Conservation (phyloP, 352 stramenopile species). For the Elongisporangium senticosum region DNA sequence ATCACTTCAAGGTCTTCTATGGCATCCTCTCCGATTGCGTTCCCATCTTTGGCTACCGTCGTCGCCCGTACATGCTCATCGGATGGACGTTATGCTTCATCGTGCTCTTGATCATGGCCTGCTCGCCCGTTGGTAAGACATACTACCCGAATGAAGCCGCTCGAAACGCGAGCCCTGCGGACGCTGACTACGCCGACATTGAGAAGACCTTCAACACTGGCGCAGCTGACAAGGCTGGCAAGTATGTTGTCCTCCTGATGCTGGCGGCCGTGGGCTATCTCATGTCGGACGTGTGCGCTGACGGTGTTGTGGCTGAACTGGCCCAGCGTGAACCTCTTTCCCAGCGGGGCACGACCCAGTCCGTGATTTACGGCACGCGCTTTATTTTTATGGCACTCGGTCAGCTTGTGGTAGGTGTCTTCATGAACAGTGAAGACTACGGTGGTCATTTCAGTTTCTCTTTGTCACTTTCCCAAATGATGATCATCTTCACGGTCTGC, state of each 20-base stretch:
- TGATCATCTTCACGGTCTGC: slow-evolving; percentile 15
- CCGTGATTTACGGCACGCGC: no score
- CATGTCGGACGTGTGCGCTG: no score
- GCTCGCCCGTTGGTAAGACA: slow-evolving; percentile 13
- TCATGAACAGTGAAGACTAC: no score
- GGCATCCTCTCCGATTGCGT: slow-evolving; percentile 34
- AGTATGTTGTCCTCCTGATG: no score
- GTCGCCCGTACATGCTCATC: slow-evolving; percentile 36
- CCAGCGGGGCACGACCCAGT: no score
- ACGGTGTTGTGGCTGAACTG: no score
- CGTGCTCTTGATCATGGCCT: slow-evolving; percentile 27
- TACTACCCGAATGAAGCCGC: slow-evolving; percentile 19
- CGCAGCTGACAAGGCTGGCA: no score
- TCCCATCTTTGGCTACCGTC: slow-evolving; percentile 29
- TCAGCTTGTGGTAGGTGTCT: no score
- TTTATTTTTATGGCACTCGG: no score
- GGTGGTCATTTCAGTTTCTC: slow-evolving; percentile 28
- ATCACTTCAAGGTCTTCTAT: slow-evolving; percentile 38
- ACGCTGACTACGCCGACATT: slow-evolving; percentile 2
- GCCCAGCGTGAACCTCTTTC: no score
- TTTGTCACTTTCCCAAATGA: slow-evolving; percentile 24
- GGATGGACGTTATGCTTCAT: slow-evolving; percentile 24
- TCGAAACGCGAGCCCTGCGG: slow-evolving; percentile 3
- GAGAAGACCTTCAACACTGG: slow-evolving; percentile 11
- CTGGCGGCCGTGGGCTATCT: no score